These are phyloP conservation scores for Fusarium heterosporum DNA, from an alignment of 2,329 filamentous ascomycete species.

Conservation along the genomic window DNA sequence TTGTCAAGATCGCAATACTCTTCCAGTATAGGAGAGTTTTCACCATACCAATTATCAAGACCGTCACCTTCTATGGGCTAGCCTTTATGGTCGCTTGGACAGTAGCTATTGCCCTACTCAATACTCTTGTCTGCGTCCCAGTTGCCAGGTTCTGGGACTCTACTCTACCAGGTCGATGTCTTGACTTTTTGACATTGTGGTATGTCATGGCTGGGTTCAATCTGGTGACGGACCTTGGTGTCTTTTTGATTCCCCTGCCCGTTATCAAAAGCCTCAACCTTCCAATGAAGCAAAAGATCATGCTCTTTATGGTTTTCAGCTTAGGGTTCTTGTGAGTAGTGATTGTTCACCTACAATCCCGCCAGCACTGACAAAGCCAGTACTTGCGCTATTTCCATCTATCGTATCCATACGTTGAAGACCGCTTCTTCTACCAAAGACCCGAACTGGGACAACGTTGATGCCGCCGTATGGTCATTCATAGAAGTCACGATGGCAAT, in stretches of 20 bases:
- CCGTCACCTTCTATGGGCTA: conserved; percentile 1
- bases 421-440: conserved; percentile 15
- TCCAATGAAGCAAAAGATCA: conserved; percentile 14
- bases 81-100: conserved; percentile 21
- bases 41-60: conserved; percentile 1
- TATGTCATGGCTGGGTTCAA: conserved; percentile 30
- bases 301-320: conserved; percentile 22
- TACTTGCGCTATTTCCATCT: conserved; percentile 23
- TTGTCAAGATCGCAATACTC: conserved; percentile 24
- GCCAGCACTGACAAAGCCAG: background rate
- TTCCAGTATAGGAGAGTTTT: conserved; percentile 30
- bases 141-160: conserved; percentile 28
- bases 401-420: conserved; percentile 20
- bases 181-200: conserved; percentile 9
- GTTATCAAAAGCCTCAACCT: conserved; percentile 20
- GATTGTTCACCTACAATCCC: rapidly evolving
- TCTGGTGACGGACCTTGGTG: conserved; percentile 6
- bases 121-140: conserved; percentile 15
- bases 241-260: conserved; percentile 23
- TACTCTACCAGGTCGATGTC: conserved; percentile 4
- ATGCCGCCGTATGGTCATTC: conserved; percentile 27
- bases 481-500: conserved; percentile 21
- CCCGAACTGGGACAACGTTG: conserved; percentile 31
- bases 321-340: conserved; percentile 19
- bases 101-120: conserved; percentile 15